A percentile compares a stretch with the other conserved stretches of the same genome.
Evolutionary conservation across 257 asterid genomes (phyloP).

Genomic region (Marsdenia floribunda): DNA sequence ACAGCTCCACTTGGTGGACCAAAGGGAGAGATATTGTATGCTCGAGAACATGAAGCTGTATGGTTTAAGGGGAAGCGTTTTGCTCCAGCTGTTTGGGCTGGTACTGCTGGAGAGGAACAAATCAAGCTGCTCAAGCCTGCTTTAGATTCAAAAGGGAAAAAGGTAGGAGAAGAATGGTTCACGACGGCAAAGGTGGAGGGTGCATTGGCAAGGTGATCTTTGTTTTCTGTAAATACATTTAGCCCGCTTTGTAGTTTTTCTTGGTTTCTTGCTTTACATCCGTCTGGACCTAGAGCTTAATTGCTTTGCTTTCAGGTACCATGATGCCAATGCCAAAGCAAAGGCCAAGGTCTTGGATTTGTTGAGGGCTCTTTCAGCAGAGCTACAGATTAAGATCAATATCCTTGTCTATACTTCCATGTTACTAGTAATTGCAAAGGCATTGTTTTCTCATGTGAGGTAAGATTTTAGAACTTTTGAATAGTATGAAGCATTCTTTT

Average conservation of each 20-base stretch:
- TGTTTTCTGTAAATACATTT: constrained; percentile 1
- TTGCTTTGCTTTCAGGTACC: constrained; percentile 53
- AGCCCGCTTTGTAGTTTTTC: background rate
- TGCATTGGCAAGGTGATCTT: constrained; percentile 62
- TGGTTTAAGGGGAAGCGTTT: constrained; percentile 98
- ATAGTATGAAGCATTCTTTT: constrained; percentile 6
- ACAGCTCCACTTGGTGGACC: constrained; percentile 83
- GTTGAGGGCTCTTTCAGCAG: constrained; percentile 71
- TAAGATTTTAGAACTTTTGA: constrained; percentile 25
- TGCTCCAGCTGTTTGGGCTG: constrained; percentile 63
- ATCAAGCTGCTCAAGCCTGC: constrained; percentile 79
- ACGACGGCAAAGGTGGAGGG: constrained; percentile 76
- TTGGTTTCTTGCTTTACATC: constrained; percentile 10
- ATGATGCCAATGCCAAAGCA: constrained; percentile 70
- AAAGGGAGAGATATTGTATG: constrained; percentile 80
- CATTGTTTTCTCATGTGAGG: constrained; percentile 92
- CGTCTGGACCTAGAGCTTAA: background rate
- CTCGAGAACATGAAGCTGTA: constrained; percentile 87
- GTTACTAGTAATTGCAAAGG: constrained; percentile 87
- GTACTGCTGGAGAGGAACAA: constrained; percentile 85
- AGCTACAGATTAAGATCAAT: constrained; percentile 77
- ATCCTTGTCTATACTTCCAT: constrained; percentile 80
- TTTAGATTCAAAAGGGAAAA: constrained; percentile 86
- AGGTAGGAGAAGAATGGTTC: constrained; percentile 97
- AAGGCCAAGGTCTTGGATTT: constrained; percentile 70